Base-by-base conservation (phyloP, 2,329 filamentous ascomycete genomes). In the Paracoccidioides brasiliensis region DNA sequence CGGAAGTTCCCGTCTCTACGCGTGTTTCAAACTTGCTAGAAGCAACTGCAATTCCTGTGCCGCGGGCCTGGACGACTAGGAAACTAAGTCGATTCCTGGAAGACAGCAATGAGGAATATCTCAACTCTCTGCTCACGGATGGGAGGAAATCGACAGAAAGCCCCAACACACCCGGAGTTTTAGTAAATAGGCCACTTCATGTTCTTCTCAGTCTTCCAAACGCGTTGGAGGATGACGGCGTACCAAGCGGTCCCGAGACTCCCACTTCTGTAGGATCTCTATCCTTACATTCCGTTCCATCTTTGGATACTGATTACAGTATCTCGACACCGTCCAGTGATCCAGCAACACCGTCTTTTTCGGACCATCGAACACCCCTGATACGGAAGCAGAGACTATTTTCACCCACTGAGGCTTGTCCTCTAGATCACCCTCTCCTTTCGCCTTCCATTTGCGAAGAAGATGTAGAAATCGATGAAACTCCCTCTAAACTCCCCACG, bases 271-370 rank as follows among this genome's bases (percentile, higher is more conserved):
- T 72, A 1, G 69, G 76, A 54, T 82, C 80, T 0, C 68, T 77
- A 15, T 83, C 80, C 2, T 77, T 73, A 61, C 79, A 81, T n/a
- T 82, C 80, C 0, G 71, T 80, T 54, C 76, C 79, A 0, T 80
- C 78, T 1, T 70, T 81, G 12, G 75, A 74, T 3, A 73, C 74
- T 44, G 71, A 72, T 46, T 71, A 78, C 55, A 72, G 75, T n/a
- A 74, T 74, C 4, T 77, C 74, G 0, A 62, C 70, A 2, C 80
- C 77, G 0, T 64, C 68, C 3, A 70, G 72, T 57, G 70, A 70
- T 50, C 70, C 69, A 33, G 64, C 69, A 12, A 76, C 74, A 1
- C 69, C 72, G n/a, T 72, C 68, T 14, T 71, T 69, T 41, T 66
- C 58, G 22, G 68, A 71, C 53, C 73, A 69, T 35, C 66, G 66